Base-by-base conservation (phyloP, 345 rosid species). In the Populus ilicifolia region DNA sequence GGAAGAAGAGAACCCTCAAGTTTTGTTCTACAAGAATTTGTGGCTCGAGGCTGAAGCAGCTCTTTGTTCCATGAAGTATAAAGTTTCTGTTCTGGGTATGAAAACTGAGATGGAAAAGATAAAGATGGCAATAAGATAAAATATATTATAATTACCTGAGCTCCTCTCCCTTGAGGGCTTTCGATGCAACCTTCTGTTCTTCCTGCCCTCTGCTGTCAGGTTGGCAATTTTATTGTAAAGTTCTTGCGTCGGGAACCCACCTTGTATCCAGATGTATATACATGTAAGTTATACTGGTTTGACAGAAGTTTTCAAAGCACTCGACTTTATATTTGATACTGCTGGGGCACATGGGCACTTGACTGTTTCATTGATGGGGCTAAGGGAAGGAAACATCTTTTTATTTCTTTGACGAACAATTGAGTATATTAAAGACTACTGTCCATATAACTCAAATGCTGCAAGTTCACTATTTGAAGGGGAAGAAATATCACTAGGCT, bases 1-100 rank as follows among this genome's bases (percentile, higher is more conserved):
- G 13, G 80, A 73, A 38, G 82, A 78, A 78, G 83, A 76, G 67
- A 67, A 64, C 75, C 79, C 78, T 11, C 84, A 77, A 62, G 79
- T 86, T 1, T 66, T 85, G 50, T 68, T 81, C 80, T 85, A 84
- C 78, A 80, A 81, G 81, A 56, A 79, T 63, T 54, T 87, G 56
- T 84, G 83, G 89, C 83, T 84, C n/a, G 84, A 85, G 77, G 83
- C 90, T 36, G 84, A 83, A 82, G 86, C 84, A 67, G 89, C 84
- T 61, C 74, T 82, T 61, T 54, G 81, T 67, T 79, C 80, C 56
- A 73, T 87, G 85, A 84, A 86, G 59, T 78, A 72, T 67, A 78
- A 77, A 83, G 84, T 29, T n/a, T n/a, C 13, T 23, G 63, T 56
- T 23, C n/a, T 56, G 29, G 29, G 63, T n/a, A n/a, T 56, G 29